Conservation (phyloP, 352 stramenopile genomes). For the Globisporangium iwayamae region DNA sequence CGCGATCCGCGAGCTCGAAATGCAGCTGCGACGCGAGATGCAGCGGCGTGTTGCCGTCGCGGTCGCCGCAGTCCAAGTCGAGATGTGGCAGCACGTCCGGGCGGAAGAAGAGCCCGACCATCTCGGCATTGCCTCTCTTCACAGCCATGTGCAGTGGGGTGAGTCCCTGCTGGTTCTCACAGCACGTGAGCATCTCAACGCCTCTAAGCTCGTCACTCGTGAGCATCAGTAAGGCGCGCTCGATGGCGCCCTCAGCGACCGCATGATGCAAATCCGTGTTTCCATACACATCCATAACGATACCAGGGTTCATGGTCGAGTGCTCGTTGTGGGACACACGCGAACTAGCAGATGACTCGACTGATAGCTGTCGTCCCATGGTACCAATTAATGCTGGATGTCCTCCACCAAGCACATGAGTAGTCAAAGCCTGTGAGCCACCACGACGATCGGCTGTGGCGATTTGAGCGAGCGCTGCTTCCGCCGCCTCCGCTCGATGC, state of each 20-base stretch:
- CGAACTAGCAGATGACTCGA: background rate
- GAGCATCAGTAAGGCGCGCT: constrained; percentile 50
- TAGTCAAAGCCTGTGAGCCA: background rate
- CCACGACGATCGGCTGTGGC: constrained; percentile 1
- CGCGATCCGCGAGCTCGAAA: constrained; percentile 54
- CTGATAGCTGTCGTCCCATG: background rate
- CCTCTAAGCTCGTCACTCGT: constrained; percentile 31
- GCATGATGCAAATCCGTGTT: constrained; percentile 53
- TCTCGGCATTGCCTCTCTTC: constrained; percentile 49
- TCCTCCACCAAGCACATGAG: background rate
- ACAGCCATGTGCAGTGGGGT: constrained; percentile 69
- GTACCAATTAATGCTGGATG: background rate
- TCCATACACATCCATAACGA: constrained; percentile 48
- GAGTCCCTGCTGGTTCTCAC: constrained; percentile 50
- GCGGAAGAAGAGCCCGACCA: constrained; percentile 73
- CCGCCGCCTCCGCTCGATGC: constrained; percentile 52
- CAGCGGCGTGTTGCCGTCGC: constrained; percentile 67
- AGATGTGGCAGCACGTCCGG: constrained; percentile 66
- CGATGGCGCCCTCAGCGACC: constrained; percentile 37
- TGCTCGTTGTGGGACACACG: background rate
- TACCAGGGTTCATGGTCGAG: constrained; percentile 12
- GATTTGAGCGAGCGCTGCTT: constrained; percentile 47
- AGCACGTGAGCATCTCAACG: constrained; percentile 46
- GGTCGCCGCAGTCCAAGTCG: constrained; percentile 60
- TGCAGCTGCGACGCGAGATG: constrained; percentile 62